Percentiles rank a stretch among this genome's conserved stretches.
These are phyloP conservation scores for Chernovozyma sophiae-reginae DNA, from an alignment of 1,139 yeast species.

Conservation along the genomic window DNA sequence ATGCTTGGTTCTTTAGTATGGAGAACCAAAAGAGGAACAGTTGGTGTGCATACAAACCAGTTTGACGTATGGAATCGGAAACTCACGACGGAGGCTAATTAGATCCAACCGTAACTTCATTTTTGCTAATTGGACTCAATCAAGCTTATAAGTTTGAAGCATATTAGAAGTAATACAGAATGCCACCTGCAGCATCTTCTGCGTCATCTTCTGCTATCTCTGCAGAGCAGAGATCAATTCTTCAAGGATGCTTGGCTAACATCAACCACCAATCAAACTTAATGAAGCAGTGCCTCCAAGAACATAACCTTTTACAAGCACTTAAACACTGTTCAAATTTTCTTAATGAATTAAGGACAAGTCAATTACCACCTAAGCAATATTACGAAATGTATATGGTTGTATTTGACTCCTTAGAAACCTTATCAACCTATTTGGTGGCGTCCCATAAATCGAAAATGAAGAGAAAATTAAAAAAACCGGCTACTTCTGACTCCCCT, in stretches of 20 bases:
- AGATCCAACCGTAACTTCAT: too few relatives aligned
- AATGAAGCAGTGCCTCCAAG: conserved; percentile 78
- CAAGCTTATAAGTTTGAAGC: too few relatives aligned
- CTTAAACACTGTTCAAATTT: conserved; percentile 83
- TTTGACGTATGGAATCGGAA: too few relatives aligned
- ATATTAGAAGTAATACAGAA: background rate
- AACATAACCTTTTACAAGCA: conserved; percentile 75
- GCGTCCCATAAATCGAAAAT: conserved; percentile 54
- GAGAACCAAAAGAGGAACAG: too few relatives aligned
- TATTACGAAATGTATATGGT: conserved; percentile 89
- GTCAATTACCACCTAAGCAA: conserved; percentile 78
- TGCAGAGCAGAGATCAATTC: conserved; percentile 15
- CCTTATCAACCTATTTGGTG: conserved; percentile 59
- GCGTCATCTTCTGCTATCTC: conserved; percentile 1
- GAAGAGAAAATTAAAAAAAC: conserved; percentile 14
- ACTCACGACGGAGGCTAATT: too few relatives aligned
- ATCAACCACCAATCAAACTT: conserved; percentile 68
- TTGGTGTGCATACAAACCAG: too few relatives aligned
- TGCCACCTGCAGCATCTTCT: background rate
- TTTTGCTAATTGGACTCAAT: too few relatives aligned
- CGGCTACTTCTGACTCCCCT: background rate
- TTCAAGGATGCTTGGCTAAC: conserved; percentile 51
- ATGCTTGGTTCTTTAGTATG: too few relatives aligned
- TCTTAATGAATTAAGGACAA: conserved; percentile 76
- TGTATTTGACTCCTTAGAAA: conserved; percentile 78